These are phyloP conservation scores for Pythium sp. DNA, from an alignment of 352 stramenopile species.

Conservation along the genomic window DNA sequence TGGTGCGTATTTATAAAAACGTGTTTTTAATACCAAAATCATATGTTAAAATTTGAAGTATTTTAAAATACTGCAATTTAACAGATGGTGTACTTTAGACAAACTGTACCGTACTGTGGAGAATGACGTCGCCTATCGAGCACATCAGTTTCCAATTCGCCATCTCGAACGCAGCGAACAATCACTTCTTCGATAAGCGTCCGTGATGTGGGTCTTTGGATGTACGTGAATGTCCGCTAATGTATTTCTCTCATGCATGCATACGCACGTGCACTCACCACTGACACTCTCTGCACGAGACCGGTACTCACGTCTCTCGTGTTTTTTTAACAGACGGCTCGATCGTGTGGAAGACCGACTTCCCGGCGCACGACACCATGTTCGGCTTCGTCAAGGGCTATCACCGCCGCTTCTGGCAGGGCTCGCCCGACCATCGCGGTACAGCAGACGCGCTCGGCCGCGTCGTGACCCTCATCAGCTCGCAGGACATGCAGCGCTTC, in stretches of 20 bases:
- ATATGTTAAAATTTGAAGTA: no score
- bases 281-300: background rate
- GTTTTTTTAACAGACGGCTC: slow-evolving; percentile 23
- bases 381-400: slow-evolving; percentile 75
- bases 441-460: slow-evolving; percentile 71
- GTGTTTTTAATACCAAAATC: no score
- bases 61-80: background rate
- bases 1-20: background rate
- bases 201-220: slow-evolving; percentile 11
- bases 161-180: background rate
- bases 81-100: background rate
- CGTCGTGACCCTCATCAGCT: slow-evolving; percentile 86
- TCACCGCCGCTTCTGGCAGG: slow-evolving; percentile 89
- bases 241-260: background rate
- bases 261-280: background rate
- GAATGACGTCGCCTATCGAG: background rate
- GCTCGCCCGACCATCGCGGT: slow-evolving; percentile 85
- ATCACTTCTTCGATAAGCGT: background rate
- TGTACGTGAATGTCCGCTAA: background rate
- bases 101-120: background rate
- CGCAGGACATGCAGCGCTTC: slow-evolving; percentile 69
- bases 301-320: background rate
- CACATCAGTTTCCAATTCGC: background rate
- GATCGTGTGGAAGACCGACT: slow-evolving; percentile 36
- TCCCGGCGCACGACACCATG: slow-evolving; percentile 27